Evolutionary conservation across 352 stramenopile genomes (phyloP), one percentile per base, ranked within the genome.

Genomic region (Phytophthora boehmeriae): DNA sequence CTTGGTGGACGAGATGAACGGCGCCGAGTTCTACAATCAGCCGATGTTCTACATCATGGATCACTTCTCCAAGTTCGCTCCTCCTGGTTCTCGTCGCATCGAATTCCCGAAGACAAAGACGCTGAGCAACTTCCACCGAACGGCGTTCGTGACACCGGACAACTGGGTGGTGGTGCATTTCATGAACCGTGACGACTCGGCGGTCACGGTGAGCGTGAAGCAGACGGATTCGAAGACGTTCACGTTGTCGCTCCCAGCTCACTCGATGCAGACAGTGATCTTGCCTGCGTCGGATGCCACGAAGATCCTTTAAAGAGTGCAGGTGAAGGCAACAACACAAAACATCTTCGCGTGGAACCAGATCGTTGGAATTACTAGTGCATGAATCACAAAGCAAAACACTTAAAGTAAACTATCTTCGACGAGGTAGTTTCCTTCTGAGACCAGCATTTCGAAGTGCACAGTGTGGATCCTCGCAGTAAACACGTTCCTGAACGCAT

Each of bases 31-130:
- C 63, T 90, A 91, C 67, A 89, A 91, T 59, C 78, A 95, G 45
- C 78, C 81, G 0, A 89, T 90, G 71, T 95, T 85, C 64, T 95
- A 93, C 59, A 63, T 83, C 32, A 71, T 93, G 61, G 83, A 73
- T 13, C 83, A 93, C 48, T 67, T 92, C 25, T 71, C 73, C 46
- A 86, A 86, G 54, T 92, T 93, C 57, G 36, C 91, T 5, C 67
- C 73, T 1, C 60, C 77, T 2, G 66, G 60, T 2, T 83, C 79
- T 2, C 63, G 71, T 36, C 78, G 81, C 16, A 65, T 90, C 2
- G 54, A 71, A 30, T 46, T 80, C 35, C 39, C 49, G 0, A 73
- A 68, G 46, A 75, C 75, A 10, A 70, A 69, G 25, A 59, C 45
- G n/a, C 39, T 83, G 16, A 59, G 32, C 10, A 73, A 44, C 14